Evolutionary conservation across 108 stramenopile genomes (phyloP).

Genomic region (Chaetoceros muelleri): DNA sequence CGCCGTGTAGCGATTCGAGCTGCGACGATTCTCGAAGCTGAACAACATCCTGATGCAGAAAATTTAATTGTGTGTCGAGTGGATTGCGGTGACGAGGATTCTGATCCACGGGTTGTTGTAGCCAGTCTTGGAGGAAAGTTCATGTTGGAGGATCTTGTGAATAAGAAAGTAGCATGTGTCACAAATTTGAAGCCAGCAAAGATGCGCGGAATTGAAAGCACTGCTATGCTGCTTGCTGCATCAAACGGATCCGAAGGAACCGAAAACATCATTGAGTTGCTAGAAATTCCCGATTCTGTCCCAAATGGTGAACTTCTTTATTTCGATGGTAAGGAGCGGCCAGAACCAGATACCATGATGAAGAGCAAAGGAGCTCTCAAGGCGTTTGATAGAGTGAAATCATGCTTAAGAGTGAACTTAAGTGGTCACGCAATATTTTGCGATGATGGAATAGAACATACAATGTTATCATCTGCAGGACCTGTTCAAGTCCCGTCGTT

Average conservation of each 20-base stretch:
- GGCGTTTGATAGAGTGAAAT: constrained; percentile 65
- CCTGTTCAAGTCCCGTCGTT: constrained; percentile 41
- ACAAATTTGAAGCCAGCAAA: constrained; percentile 82
- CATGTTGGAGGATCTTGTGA: constrained; percentile 42
- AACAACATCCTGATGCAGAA: constrained; percentile 80
- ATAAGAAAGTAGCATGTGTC: constrained; percentile 55
- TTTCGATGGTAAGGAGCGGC: constrained; percentile 55
- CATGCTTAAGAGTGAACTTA: constrained; percentile 33
- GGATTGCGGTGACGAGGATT: constrained; percentile 69
- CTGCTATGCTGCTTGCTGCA: constrained; percentile 74
- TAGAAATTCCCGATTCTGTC: constrained; percentile 53
- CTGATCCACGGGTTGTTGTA: constrained; percentile 68
- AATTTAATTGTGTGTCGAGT: constrained; percentile 68
- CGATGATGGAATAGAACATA: constrained; percentile 22
- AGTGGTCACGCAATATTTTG: constrained; percentile 48
- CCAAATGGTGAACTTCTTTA: constrained; percentile 65
- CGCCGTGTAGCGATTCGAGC: constrained; percentile 58
- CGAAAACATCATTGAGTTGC: constrained; percentile 54
- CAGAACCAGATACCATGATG: constrained; percentile 66
- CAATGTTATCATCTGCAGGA: constrained; percentile 51
- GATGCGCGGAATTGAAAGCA: constrained; percentile 79
- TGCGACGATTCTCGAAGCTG: constrained; percentile 60
- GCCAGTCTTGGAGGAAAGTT: constrained; percentile 72
- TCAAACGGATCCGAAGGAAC: constrained; percentile 51
- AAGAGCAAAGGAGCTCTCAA: constrained; percentile 86